phyloP scores from a whole-genome alignment of 768 basidiomycete genomes.

The Suillus cothurnatus region DNA sequence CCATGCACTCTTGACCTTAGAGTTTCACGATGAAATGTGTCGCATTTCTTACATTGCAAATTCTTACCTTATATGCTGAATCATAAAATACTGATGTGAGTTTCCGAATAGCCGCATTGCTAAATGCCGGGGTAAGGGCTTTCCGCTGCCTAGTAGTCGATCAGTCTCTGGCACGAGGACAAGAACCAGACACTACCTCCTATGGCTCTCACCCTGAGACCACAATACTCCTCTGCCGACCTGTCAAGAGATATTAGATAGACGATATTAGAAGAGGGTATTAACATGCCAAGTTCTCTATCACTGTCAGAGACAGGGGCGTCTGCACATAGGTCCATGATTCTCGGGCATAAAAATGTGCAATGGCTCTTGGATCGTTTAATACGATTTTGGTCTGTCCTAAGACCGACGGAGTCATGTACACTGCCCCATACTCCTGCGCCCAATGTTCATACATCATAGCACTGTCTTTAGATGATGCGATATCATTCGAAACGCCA shows the following conservation, averaged over 20 bases:
- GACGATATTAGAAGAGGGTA: background rate
- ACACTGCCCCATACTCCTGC: conserved; percentile 21
- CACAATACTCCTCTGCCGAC: conserved; percentile 32
- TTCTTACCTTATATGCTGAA: conserved; percentile 43
- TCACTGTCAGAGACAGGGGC: conserved; percentile 30
- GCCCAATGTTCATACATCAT: conserved; percentile 26
- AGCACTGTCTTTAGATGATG: conserved; percentile 1
- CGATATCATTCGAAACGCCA: conserved; percentile 16
- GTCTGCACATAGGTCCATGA: conserved; percentile 50
- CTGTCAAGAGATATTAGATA: conserved; percentile 1
- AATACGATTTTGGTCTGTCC: conserved; percentile 17
- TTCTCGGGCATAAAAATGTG: conserved; percentile 52
- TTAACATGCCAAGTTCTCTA: conserved; percentile 25
- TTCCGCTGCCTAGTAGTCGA: conserved; percentile 34
- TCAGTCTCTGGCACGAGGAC: conserved; percentile 24
- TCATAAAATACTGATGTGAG: conserved; percentile 42
- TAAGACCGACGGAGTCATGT: conserved; percentile 17
- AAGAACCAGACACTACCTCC: conserved; percentile 31
- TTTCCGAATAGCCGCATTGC: conserved; percentile 40
- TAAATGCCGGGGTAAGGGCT: conserved; percentile 43
- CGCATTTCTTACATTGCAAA: background rate
- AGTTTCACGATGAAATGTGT: background rate
- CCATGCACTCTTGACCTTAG: conserved; percentile 35
- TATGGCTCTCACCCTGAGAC: conserved; percentile 45
- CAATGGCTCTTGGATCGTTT: conserved; percentile 50